phyloP scores from a whole-genome alignment of 2,329 filamentous ascomycete genomes.

The Zasmidium cellare region DNA sequence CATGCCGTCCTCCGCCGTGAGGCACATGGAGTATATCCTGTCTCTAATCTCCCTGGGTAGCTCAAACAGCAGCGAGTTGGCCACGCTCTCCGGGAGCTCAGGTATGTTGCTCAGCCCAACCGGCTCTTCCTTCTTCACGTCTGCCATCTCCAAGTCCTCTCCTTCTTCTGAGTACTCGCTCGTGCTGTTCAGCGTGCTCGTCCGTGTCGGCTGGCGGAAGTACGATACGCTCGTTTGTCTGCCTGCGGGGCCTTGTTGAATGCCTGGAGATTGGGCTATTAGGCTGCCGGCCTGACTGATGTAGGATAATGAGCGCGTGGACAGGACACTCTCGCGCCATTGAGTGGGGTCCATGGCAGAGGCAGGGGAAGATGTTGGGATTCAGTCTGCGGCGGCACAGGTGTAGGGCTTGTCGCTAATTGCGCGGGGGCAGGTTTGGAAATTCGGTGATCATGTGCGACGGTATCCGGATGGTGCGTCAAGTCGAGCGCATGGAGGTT shows the following conservation, averaged over 20 bases:
- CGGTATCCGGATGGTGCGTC: not conserved
- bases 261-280: not conserved
- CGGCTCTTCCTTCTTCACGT: conserved; percentile 5
- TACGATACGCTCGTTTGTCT: conserved; percentile 19
- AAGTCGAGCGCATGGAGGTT: not conserved
- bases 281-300: conserved; percentile 28
- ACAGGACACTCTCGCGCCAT: conserved; percentile 35
- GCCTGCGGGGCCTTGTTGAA: conserved; percentile 8
- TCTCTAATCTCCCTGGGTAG: conserved; percentile 39
- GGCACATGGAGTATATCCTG: conserved; percentile 34
- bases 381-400: not conserved
- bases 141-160: conserved; percentile 27
- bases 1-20: conserved; percentile 29
- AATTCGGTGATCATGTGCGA: not conserved
- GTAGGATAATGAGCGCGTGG: conserved; percentile 36
- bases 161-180: conserved; percentile 27
- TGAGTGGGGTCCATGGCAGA: conserved; percentile 15
- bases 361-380: not conserved
- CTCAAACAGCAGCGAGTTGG: conserved; percentile 33
- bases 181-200: conserved; percentile 23
- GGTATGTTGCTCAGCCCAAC: conserved; percentile 16
- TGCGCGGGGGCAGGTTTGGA: not conserved
- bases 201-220: conserved; percentile 19
- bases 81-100: conserved; percentile 32
- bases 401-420: not conserved